Percentiles rank a stretch among this genome's conserved stretches.
Conservation (phyloP, 2,329 filamentous ascomycete species). For the Ascochyta fabae region DNA sequence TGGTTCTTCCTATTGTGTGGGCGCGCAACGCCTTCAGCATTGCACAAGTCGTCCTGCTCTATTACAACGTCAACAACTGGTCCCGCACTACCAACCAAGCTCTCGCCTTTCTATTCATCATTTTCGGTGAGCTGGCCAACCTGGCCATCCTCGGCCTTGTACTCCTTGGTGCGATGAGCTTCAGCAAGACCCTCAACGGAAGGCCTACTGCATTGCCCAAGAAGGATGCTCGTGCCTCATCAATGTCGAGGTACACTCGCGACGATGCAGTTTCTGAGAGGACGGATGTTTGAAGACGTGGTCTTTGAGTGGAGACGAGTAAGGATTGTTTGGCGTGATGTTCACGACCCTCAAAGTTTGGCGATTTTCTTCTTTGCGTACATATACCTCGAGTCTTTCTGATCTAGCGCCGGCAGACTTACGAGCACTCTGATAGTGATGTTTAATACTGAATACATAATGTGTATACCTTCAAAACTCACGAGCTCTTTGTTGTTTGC, state of each 20-base stretch:
- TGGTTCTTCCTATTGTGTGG: slow-evolving; percentile 23
- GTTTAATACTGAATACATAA: not conserved
- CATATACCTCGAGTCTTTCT: not conserved
- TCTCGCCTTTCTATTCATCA: slow-evolving; percentile 29
- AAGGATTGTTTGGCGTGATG: not conserved
- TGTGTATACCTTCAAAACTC: not conserved
- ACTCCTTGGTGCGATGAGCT: slow-evolving; percentile 21
- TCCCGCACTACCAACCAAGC: slow-evolving; percentile 27
- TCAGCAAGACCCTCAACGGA: slow-evolving; percentile 17
- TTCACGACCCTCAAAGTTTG: not conserved
- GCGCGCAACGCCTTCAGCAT: slow-evolving; percentile 26
- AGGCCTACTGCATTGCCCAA: slow-evolving; percentile 4
- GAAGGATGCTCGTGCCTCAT: slow-evolving; percentile 11
- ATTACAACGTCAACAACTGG: slow-evolving; percentile 19
- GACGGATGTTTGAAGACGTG: slow-evolving; percentile 1
- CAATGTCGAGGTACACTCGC: slow-evolving; percentile 11
- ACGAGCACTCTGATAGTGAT: not conserved
- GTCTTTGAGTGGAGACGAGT: too few species aligned
- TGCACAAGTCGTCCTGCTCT: slow-evolving; percentile 23
- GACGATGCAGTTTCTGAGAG: slow-evolving; percentile 5
- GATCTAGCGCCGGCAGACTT: not conserved
- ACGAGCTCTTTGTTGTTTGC: too few species aligned
- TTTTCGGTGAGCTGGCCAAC: slow-evolving; percentile 25
- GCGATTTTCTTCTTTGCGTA: not conserved
- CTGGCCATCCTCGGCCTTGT: slow-evolving; percentile 21